These are phyloP conservation scores for Claviceps fusiformis DNA, from an alignment of 2,329 filamentous ascomycete genomes.

Conservation along the genomic window DNA sequence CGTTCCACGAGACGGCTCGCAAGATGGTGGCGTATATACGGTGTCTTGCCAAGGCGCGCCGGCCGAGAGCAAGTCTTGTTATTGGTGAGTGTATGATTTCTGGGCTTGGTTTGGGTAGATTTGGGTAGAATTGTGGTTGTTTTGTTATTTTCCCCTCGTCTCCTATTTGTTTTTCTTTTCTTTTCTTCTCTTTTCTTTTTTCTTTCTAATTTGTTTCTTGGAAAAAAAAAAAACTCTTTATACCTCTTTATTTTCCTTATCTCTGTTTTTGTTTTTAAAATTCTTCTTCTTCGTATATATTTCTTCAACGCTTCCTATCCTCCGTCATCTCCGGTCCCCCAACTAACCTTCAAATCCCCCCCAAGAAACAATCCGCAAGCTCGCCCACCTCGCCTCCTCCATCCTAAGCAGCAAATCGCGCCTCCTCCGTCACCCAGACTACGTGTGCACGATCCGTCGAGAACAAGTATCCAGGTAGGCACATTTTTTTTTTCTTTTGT, in stretches of 20 bases:
- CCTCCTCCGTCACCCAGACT: conserved; percentile 31
- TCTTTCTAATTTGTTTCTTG: neutral
- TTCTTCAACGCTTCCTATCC: too few relatives aligned
- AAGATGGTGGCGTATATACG: conserved; percentile 54
- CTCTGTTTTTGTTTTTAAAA: too few relatives aligned
- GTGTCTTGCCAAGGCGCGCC: conserved; percentile 42
- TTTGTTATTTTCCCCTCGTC: neutral
- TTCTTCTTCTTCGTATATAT: too few relatives aligned
- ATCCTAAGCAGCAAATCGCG: conserved; percentile 46
- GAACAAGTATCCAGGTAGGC: conserved; percentile 48
- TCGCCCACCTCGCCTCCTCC: conserved; percentile 50
- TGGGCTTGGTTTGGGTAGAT: too few relatives aligned
- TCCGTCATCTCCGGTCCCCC: too few relatives aligned
- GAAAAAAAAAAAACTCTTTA: too few relatives aligned
- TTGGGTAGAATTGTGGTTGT: too few relatives aligned
- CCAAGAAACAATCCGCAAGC: conserved; percentile 45
- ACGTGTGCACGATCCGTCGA: conserved; percentile 45
- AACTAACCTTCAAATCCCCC: too few relatives aligned
- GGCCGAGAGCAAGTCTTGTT: conserved; percentile 46
- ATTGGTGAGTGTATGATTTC: conserved; percentile 47
- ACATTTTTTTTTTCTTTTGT: neutral
- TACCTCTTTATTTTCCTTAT: too few relatives aligned
- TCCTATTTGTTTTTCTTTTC: neutral
- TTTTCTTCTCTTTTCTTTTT: neutral
- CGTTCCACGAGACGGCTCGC: conserved; percentile 63